Conservation (phyloP, 1,139 yeast genomes). For the Pichia sp. region DNA sequence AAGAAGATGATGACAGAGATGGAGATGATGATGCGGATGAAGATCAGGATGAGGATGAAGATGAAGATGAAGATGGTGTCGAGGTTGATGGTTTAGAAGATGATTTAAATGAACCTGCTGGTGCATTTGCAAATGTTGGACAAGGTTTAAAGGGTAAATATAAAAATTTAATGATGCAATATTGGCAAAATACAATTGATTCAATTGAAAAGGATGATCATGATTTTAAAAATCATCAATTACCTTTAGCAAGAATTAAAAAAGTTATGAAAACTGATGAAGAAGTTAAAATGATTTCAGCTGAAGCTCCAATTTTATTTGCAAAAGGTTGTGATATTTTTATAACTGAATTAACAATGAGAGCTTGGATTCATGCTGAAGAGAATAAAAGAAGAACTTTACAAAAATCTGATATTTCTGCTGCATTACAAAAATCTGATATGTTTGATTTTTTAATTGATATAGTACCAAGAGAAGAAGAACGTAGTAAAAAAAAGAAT, state of each 20-base stretch:
- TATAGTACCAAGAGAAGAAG: constrained; percentile 84
- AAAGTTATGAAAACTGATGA: constrained; percentile 97
- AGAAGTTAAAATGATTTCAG: constrained; percentile 94
- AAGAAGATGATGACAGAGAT: constrained; percentile 2
- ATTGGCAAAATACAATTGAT: constrained; percentile 95
- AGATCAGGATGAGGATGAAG: constrained; percentile 6
- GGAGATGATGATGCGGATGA: constrained; percentile 5
- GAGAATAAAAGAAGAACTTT: constrained; percentile 89
- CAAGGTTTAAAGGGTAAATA: constrained; percentile 83
- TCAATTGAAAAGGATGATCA: constrained; percentile 84
- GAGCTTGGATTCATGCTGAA: constrained; percentile 99
- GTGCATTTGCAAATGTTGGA: constrained; percentile 87
- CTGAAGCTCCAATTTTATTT: constrained; percentile 94
- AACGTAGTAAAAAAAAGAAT: constrained; percentile 39
- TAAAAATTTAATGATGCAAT: constrained; percentile 84
- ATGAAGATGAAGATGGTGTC: constrained; percentile 4
- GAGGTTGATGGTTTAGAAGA: constrained; percentile 8
- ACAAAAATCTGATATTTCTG: constrained; percentile 91
- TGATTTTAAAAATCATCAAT: constrained; percentile 88
- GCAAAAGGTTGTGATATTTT: constrained; percentile 97
- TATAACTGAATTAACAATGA: constrained; percentile 92
- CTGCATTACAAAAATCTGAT: constrained; percentile 88
- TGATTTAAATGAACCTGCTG: constrained; percentile 65
- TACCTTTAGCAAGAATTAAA: constrained; percentile 90
- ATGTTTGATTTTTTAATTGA: constrained; percentile 96